Conservation (phyloP, 2,329 filamentous ascomycete genomes). For the Arthroderma sp. region DNA sequence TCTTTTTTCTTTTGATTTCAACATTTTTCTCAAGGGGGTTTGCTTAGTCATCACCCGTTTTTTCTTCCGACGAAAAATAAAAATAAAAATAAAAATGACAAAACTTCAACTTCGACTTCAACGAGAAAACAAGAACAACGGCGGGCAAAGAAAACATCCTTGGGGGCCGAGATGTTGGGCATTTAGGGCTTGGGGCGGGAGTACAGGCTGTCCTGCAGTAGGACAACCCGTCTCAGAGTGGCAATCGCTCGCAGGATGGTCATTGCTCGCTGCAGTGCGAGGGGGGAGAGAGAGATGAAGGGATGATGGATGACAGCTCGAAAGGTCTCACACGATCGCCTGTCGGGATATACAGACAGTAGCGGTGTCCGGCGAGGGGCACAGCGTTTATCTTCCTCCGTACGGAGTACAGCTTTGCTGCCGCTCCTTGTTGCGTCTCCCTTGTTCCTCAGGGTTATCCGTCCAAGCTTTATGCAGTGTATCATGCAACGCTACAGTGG, state of each 20-base stretch:
- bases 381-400: background rate
- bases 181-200: background rate
- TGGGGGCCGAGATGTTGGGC: background rate
- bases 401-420: background rate
- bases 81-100: background rate
- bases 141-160: background rate
- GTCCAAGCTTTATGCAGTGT: slow-evolving; percentile 9
- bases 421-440: background rate
- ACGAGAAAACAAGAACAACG: background rate
- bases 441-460: background rate
- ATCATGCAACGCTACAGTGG: slow-evolving; percentile 6
- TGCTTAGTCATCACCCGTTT: background rate
- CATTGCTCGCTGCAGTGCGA: background rate
- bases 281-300: background rate
- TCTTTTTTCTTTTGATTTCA: background rate
- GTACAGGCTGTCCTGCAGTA: background rate
- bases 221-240: background rate
- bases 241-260: background rate
- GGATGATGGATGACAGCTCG: background rate
- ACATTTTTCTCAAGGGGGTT: background rate
- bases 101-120: background rate
- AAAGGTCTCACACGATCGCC: background rate
- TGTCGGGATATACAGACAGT: background rate
- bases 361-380: background rate
- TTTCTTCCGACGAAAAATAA: background rate